Conservation (phyloP, 306 rosid genomes). For the Lathyrus sativus region DNA sequence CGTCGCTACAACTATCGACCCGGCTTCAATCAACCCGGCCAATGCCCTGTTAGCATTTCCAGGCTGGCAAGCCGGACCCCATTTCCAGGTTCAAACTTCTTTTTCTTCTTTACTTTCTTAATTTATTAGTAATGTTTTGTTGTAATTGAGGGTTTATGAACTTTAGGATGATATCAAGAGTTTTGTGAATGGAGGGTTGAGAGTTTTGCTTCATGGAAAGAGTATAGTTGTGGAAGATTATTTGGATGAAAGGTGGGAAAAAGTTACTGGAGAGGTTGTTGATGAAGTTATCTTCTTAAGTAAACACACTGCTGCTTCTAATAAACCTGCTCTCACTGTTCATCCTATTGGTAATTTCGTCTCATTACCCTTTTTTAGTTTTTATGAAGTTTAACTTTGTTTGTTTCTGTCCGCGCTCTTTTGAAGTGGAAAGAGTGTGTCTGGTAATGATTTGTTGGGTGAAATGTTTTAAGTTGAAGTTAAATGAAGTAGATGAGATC, state of each 20-base stretch:
- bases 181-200: conserved; percentile 56
- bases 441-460: no score
- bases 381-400: no score
- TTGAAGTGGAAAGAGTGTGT: no score
- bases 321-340: conserved; percentile 88
- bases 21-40: conserved; percentile 91
- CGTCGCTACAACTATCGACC: conserved; percentile 82
- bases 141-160: background rate
- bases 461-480: no score
- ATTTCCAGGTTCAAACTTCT: conserved; percentile 55
- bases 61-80: conserved; percentile 70
- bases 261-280: conserved; percentile 71
- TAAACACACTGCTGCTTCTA: conserved; percentile 85
- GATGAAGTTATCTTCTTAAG: conserved; percentile 81
- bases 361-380: no score
- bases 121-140: background rate
- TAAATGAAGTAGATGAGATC: no score
- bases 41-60: conserved; percentile 71
- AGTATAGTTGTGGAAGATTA: conserved; percentile 71
- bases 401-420: no score
- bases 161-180: conserved; percentile 61
- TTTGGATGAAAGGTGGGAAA: conserved; percentile 79
- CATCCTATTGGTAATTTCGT: conserved; percentile 92
- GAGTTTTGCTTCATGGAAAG: conserved; percentile 62
- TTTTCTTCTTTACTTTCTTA: background rate